Base-by-base conservation (phyloP, 108 stramenopile genomes). In the Cyclotella kingstonii region DNA sequence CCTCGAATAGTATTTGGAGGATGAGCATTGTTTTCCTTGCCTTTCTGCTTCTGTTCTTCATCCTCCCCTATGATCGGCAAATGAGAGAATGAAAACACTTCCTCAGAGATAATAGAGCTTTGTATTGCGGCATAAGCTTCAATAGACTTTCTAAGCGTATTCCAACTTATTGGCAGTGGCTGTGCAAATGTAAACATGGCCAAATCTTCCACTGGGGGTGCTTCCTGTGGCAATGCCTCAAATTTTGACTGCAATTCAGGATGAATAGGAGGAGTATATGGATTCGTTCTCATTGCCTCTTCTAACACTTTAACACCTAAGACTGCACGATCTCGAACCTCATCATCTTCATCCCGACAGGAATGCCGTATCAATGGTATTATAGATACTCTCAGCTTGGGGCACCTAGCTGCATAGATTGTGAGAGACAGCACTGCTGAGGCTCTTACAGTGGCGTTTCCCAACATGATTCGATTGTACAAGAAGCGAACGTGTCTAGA, bases 381-480 rank as follows among this genome's bases (percentile, higher is more conserved):
- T 62, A 98, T 86, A 31, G 90, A 91, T 5, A 68, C 27, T 22
- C 95, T 66, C 1, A 98, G 84, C 1, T 78, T 80, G 6, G 95
- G 95, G 30, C 95, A 86, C 22, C 62, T 54, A 5, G 94, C 87
- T 6, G 87, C 97, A 76, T 96, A 96, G 74, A 94, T 92, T 29
- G 85, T 68, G 22, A 98, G 76, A 0, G 95, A 82, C 3, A 85
- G 66, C 15, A 98, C 88, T 18, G 97, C 95, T 2, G 97, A 95
- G 4, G 97, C 97, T 27, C 97, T 84, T 2, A 98, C 94, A 18
- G 84, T 79, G 4, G 94, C 87, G 55, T 95, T 95, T 69, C 96
- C 97, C 39, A 98, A 64, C 56, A 98, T 96, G 46, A 98, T 86
- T 33, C 97, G 87, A 82, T 98, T 98, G 88, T 96, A 98, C 50